Conservation (phyloP, 164 flowering plant species). For the Cinnamomum micranthum region DNA sequence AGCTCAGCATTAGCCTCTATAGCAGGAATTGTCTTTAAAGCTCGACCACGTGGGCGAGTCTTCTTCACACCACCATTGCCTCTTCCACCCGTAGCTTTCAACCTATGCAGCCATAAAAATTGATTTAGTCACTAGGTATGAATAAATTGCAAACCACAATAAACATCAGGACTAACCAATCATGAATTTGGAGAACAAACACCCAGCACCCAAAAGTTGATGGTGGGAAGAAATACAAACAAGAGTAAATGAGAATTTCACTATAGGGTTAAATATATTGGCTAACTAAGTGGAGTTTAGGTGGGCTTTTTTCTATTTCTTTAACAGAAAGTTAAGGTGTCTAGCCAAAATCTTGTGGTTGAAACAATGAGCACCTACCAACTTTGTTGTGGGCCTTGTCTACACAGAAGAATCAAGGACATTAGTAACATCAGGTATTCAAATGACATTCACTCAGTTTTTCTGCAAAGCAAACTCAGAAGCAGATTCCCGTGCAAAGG, state of each 20-base stretch:
- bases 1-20: conserved; percentile 86
- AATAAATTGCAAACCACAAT: not conserved
- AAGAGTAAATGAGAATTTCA: no score
- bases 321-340: no score
- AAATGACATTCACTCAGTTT: no score
- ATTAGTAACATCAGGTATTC: no score
- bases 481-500: no score
- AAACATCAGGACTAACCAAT: not conserved
- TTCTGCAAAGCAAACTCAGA: no score
- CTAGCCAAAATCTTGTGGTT: no score
- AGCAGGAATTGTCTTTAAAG: conserved; percentile 61
- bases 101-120: conserved; percentile 26
- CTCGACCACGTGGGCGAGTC: conserved; percentile 58
- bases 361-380: no score
- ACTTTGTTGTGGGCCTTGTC: no score
- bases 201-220: not conserved
- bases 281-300: no score
- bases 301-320: no score
- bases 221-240: not conserved
- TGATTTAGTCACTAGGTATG: not conserved
- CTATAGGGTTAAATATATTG: not conserved
- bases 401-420: no score
- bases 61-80: conserved; percentile 61
- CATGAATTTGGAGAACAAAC: not conserved
- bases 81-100: conserved; percentile 63